A percentile compares a stretch with the other conserved stretches of the same genome.
These are phyloP conservation scores for Nitzschia sp. DNA, from an alignment of 108 stramenopile species.

Conservation along the genomic window DNA sequence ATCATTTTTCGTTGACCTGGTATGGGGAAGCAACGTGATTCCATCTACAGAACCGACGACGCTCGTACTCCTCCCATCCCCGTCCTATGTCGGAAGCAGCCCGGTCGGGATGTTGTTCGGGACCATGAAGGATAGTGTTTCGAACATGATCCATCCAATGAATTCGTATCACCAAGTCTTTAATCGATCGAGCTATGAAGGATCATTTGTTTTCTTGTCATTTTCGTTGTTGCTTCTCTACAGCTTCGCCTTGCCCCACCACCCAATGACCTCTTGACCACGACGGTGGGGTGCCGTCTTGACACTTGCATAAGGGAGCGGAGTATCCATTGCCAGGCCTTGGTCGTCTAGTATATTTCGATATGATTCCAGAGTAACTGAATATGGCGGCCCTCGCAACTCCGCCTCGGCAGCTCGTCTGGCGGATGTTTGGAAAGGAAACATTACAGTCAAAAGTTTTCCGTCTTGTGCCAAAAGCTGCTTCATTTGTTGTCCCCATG, in stretches of 20 bases:
- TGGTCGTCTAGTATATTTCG: not conserved
- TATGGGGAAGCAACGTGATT: no score
- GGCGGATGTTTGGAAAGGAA: slow-evolving; percentile 10
- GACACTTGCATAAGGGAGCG: slow-evolving; percentile 21
- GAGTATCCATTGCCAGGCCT: slow-evolving; percentile 11
- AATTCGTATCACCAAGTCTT: no score
- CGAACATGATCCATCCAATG: no score
- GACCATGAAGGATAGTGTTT: no score
- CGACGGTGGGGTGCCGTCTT: slow-evolving; percentile 1
- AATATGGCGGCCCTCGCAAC: slow-evolving; percentile 30
- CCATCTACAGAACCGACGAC: no score
- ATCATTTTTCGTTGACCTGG: no score
- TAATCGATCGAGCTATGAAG: no score
- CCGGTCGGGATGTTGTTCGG: no score
- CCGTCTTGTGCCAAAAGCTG: slow-evolving; percentile 7
- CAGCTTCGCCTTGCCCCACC: slow-evolving; percentile 19
- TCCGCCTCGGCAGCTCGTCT: not conserved
- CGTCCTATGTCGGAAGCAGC: no score
- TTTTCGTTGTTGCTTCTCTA: no score
- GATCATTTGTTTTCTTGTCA: no score
- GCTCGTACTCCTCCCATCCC: no score
- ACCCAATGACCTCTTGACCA: slow-evolving; percentile 38
- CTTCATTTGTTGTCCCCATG: slow-evolving; percentile 21
- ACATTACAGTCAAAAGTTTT: slow-evolving; percentile 33
- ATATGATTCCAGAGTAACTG: slow-evolving; percentile 25